These are phyloP conservation scores for Talaromyces sp. DNA, from an alignment of 2,329 filamentous ascomycete species.

Conservation along the genomic window DNA sequence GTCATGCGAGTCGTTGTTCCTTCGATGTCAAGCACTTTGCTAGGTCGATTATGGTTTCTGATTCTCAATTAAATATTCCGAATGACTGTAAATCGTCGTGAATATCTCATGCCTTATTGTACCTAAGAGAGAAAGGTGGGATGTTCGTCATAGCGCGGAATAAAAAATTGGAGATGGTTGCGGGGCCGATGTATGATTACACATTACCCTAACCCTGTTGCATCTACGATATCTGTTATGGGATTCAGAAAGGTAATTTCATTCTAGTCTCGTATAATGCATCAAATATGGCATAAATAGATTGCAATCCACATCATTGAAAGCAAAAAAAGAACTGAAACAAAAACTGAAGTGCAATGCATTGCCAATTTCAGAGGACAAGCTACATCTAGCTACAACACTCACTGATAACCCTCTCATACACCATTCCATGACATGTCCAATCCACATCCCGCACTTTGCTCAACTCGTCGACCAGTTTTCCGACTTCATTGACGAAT, in stretches of 20 bases:
- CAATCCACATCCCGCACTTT: constrained; percentile 59
- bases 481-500: constrained; percentile 57
- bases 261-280: not conserved
- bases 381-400: not conserved
- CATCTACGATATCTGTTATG: not conserved
- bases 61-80: not conserved
- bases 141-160: constrained; percentile 4
- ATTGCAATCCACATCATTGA: not conserved
- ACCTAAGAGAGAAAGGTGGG: not conserved
- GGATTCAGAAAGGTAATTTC: not conserved
- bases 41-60: not conserved
- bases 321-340: not conserved
- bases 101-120: not conserved
- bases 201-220: not conserved
- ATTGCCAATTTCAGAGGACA: not conserved
- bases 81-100: not conserved
- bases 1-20: not conserved
- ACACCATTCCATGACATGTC: constrained; percentile 55
- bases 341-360: not conserved
- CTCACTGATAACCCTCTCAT: constrained; percentile 49
- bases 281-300: not conserved
- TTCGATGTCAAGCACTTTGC: too few relatives aligned
- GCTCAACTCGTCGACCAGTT: constrained; percentile 56
- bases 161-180: constrained; percentile 5
- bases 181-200: not conserved